Conservation (phyloP, 2,329 filamentous ascomycete species). For the Ophiognomonia clavigignenti-juglandacearum region DNA sequence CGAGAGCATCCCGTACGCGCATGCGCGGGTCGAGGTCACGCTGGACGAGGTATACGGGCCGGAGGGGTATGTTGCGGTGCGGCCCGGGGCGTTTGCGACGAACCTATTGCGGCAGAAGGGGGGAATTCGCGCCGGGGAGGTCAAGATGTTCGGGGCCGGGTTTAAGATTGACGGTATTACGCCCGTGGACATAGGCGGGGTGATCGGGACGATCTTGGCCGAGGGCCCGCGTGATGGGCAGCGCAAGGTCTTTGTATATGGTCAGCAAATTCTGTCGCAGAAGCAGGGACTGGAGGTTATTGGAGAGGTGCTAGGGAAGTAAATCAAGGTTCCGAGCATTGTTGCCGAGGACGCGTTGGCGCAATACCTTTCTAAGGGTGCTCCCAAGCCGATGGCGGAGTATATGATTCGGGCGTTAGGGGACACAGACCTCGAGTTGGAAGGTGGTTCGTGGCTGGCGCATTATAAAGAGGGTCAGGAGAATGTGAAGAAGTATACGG, state of each 20-base stretch:
- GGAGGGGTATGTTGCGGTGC: constrained; percentile 32
- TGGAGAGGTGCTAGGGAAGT: constrained; percentile 26
- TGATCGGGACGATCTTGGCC: constrained; percentile 33
- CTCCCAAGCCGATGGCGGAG: constrained; percentile 4
- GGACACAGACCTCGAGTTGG: neutral
- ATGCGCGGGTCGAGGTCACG: constrained; percentile 38
- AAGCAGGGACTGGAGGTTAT: constrained; percentile 25
- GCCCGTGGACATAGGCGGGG: constrained; percentile 40
- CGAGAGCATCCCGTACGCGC: constrained; percentile 32
- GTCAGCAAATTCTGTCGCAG: constrained; percentile 29
- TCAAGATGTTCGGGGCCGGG: constrained; percentile 28
- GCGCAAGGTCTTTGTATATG: constrained; percentile 30
- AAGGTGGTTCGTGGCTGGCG: constrained; percentile 5
- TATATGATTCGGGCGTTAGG: neutral
- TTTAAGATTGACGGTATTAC: constrained; percentile 33
- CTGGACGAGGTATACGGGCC: constrained; percentile 35
- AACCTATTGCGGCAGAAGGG: constrained; percentile 30
- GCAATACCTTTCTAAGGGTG: neutral
- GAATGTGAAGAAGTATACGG: constrained; percentile 11
- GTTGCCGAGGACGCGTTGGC: constrained; percentile 7
- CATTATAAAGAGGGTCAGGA: constrained; percentile 6
- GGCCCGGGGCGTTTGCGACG: constrained; percentile 39
- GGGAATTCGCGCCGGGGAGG: constrained; percentile 27
- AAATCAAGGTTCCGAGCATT: constrained; percentile 16
- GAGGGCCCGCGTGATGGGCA: constrained; percentile 24